Percentiles rank a stretch among this genome's conserved stretches.
Evolutionary conservation across 306 rosid genomes (phyloP).

Genomic region (Prunus campanulata): DNA sequence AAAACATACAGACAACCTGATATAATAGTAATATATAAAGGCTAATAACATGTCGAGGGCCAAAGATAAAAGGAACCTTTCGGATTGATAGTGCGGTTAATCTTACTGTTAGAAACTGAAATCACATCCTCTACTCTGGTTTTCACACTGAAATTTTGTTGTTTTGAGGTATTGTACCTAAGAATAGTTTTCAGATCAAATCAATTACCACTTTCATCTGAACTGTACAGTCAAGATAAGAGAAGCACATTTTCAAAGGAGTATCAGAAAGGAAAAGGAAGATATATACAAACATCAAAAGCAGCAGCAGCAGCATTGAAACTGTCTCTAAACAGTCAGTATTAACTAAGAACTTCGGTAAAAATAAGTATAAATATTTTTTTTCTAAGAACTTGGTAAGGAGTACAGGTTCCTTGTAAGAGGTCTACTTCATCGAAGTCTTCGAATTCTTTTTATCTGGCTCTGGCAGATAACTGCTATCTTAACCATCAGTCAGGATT

Average conservation of each 20-base stretch:
- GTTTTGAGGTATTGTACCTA: neutral
- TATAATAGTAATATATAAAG: neutral
- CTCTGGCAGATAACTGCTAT: neutral
- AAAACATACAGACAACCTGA: neutral
- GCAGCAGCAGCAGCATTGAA: neutral
- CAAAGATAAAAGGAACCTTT: neutral
- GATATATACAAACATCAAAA: neutral
- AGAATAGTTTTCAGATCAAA: neutral
- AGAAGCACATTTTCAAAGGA: neutral
- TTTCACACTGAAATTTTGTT: neutral
- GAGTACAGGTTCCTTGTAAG: too few species aligned
- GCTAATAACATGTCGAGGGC: neutral
- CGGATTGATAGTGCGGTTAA: neutral
- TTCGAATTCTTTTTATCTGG: too few species aligned
- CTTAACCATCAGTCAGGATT: neutral
- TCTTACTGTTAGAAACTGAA: neutral
- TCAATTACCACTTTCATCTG: neutral
- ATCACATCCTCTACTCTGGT: neutral
- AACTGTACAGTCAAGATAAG: neutral
- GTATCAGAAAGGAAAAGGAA: neutral
- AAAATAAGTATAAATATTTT: too few species aligned
- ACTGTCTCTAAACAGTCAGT: too few species aligned
- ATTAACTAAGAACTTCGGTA: too few species aligned
- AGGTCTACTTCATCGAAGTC: too few species aligned
- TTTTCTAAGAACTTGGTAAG: too few species aligned